Base-by-base conservation (phyloP, 1,284 basidiomycete species). In the Ganoderma leucocontextum region DNA sequence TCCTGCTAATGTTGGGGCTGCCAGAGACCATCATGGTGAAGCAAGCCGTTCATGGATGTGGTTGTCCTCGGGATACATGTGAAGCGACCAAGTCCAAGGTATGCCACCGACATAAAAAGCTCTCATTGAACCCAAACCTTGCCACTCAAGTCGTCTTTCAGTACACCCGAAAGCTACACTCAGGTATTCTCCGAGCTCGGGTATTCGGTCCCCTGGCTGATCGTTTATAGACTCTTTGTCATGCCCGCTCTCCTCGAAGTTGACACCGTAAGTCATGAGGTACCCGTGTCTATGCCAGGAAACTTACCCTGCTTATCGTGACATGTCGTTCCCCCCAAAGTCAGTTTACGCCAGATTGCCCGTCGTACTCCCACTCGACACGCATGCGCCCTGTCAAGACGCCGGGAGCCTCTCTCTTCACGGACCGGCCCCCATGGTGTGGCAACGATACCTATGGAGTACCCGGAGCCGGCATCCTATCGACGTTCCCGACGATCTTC, bases 141-240 rank as follows among this genome's bases (percentile, higher is more conserved):
- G 25, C 17, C 15, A 55, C 12, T 9, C 25, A 35, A 35, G 8
- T 33, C 13, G 33, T 15, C 52, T 12, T 19, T 35, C 52, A 25
- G 22, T 25, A 8, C 47, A 25, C 22, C 22, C n/a, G 41, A 41
- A 13, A 41, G 13, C 17, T 35, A 58, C 35, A 19, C 35, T 35
- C 19, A n/a, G 7, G 55, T 38, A 38, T 19, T 12, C 55, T 57
- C 19, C 29, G 55, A 57, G 35, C 33, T 58, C 55, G 55, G 15
- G n/a, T 58, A 35, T 12, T 58, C 55, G 33, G 55, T 19, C 33
- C 35, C 33, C 19, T n/a, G 9, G 35, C 35, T 12, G 55, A 22
- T 22, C 55, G n/a, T 58, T 58, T 38, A 22, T 22, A 58, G 55
- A 58, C 55, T 58, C 19, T 35, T 58, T 58, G 55, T 9, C 55